Evolutionary conservation across 805 yeast genomes (phyloP).

Genomic region (Myxozyma geophila): DNA sequence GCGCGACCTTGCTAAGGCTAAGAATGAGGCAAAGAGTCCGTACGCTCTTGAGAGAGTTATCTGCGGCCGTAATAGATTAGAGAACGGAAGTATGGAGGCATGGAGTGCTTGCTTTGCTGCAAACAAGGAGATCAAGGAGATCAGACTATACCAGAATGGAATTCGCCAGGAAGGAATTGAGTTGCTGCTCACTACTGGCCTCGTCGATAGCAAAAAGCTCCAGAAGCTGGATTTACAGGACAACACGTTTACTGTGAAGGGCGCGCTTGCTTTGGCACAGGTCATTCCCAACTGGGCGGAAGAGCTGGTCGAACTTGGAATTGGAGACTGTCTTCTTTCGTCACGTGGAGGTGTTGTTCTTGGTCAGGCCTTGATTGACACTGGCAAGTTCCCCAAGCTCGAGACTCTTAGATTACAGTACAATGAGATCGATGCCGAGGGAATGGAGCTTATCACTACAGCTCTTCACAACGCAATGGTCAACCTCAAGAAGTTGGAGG

Average conservation of each 20-base stretch:
- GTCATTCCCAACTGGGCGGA: conserved; percentile 65
- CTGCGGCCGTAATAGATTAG: conserved; percentile 97
- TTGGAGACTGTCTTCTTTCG: conserved; percentile 87
- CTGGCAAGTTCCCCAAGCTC: conserved; percentile 49
- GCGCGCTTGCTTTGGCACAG: conserved; percentile 67
- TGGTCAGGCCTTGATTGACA: conserved; percentile 46
- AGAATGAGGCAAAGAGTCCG: conserved; percentile 52
- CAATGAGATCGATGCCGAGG: conserved; percentile 76
- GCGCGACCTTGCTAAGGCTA: conserved; percentile 68
- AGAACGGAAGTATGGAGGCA: conserved; percentile 87
- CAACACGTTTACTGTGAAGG: conserved; percentile 81
- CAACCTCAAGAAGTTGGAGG: conserved; percentile 67
- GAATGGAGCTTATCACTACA: conserved; percentile 62
- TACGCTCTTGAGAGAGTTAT: conserved; percentile 67
- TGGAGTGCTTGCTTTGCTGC: conserved; percentile 84
- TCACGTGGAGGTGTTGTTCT: conserved; percentile 72
- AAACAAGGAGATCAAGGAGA: conserved; percentile 68
- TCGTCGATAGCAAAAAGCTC: conserved; percentile 62
- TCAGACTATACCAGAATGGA: conserved; percentile 92
- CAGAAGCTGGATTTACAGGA: conserved; percentile 86
- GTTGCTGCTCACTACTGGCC: conserved; percentile 72
- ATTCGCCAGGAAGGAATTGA: conserved; percentile 92
- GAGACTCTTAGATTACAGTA: conserved; percentile 75
- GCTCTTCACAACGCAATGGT: conserved; percentile 61
- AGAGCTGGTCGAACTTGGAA: conserved; percentile 71